Percentiles rank a stretch among this genome's conserved stretches.
Conservation (phyloP, 2,329 filamentous ascomycete genomes). For the Sarocladiaceae sp. region DNA sequence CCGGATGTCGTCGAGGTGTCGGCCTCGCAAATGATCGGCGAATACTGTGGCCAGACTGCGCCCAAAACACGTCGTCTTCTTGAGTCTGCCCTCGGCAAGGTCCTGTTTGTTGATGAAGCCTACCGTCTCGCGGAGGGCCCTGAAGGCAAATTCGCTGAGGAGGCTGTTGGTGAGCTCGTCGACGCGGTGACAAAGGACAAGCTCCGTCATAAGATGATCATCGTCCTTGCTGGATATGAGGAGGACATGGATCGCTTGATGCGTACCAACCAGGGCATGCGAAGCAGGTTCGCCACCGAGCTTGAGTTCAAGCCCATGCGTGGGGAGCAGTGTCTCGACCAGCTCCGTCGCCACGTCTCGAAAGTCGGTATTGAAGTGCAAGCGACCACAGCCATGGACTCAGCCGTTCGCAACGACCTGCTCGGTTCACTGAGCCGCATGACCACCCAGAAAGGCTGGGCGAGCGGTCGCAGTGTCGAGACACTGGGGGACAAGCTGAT, state of each 20-base stretch:
- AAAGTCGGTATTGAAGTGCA: conserved; percentile 25
- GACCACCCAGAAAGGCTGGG: conserved; percentile 47
- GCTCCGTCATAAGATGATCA: conserved; percentile 55
- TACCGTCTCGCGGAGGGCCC: conserved; percentile 51
- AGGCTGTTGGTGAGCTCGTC: conserved; percentile 48
- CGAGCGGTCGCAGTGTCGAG: conserved; percentile 58
- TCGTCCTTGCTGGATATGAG: conserved; percentile 66
- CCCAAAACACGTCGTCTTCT: conserved; percentile 58
- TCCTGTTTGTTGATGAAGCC: conserved; percentile 69
- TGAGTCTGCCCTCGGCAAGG: conserved; percentile 59
- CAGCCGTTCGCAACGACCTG: conserved; percentile 21
- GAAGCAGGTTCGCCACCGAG: conserved; percentile 58
- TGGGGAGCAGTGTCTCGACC: conserved; percentile 38
- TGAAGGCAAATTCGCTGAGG: conserved; percentile 52
- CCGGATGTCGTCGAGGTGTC: conserved; percentile 63
- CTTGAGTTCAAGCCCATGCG: conserved; percentile 50
- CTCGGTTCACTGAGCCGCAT: conserved; percentile 36
- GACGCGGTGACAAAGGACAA: conserved; percentile 48
- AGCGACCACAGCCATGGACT: conserved; percentile 18
- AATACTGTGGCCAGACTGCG: conserved; percentile 65
- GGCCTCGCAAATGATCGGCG: conserved; percentile 62
- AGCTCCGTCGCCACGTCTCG: conserved; percentile 35
- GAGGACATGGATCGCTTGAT: conserved; percentile 61
- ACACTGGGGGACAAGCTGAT: conserved; percentile 50
- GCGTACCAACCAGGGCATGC: conserved; percentile 56